Evolutionary conservation across 2,329 filamentous ascomycete species (phyloP).

Genomic region (Podosphaera xanthii): DNA sequence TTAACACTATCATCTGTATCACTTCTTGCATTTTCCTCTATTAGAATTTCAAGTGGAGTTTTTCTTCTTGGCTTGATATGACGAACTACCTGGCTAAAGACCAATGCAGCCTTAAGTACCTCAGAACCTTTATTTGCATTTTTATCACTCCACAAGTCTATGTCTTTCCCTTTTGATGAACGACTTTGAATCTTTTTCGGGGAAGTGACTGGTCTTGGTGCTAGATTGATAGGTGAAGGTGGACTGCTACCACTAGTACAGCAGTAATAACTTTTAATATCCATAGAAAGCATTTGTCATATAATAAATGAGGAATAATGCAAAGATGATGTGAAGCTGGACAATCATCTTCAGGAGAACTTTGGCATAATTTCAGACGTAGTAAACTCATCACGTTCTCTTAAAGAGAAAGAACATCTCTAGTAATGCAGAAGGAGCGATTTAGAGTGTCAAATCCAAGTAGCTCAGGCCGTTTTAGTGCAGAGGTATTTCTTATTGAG

Average conservation of each 20-base stretch:
- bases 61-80: slow-evolving; percentile 2
- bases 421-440: background rate
- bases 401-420: background rate
- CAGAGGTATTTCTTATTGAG: too few relatives aligned
- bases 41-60: slow-evolving; percentile 3
- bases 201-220: background rate
- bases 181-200: background rate
- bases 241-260: background rate
- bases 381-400: background rate
- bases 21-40: slow-evolving; percentile 5
- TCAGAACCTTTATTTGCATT: background rate
- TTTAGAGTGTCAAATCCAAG: background rate
- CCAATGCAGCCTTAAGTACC: background rate
- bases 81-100: background rate
- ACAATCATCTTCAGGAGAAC: background rate
- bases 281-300: background rate
- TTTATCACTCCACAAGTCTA: background rate
- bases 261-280: background rate
- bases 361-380: background rate
- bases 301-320: background rate
- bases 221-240: background rate
- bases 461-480: too few relatives aligned
- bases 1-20: slow-evolving; percentile 17
- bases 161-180: background rate
- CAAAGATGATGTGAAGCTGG: background rate